A percentile compares a stretch with the other conserved stretches of the same genome.
Conservation (phyloP, 2,329 filamentous ascomycete species). For the Diplodia sapinea region DNA sequence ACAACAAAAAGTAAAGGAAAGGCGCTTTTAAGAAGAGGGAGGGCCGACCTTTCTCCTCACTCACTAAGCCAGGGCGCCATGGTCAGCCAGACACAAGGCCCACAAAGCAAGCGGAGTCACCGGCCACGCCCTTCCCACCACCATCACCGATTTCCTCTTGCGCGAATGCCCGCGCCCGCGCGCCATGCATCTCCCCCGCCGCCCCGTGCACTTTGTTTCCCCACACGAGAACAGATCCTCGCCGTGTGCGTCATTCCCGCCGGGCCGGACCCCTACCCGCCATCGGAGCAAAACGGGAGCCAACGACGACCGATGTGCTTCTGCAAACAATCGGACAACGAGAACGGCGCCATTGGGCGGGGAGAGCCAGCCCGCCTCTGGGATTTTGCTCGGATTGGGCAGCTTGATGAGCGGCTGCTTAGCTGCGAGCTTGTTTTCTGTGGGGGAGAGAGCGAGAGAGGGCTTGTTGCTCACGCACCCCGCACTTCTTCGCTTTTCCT, state of each 20-base stretch:
- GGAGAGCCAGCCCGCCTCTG: neutral
- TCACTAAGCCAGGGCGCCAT: neutral
- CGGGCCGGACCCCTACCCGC: constrained; percentile 1
- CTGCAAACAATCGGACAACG: too few species aligned
- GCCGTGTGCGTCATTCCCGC: constrained; percentile 13
- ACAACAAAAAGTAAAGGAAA: neutral
- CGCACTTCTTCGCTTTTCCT: neutral
- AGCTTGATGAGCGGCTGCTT: neutral
- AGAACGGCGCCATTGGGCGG: neutral
- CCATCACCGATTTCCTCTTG: constrained; percentile 1
- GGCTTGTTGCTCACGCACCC: constrained; percentile 1
- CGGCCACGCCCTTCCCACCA: neutral
- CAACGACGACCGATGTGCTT: too few species aligned
- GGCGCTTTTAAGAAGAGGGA: neutral
- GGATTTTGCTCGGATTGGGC: constrained; percentile 2
- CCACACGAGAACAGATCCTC: neutral
- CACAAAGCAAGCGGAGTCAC: constrained; percentile 15
- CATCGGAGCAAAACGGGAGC: constrained; percentile 18
- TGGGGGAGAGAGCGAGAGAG: too few species aligned
- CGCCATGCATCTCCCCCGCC: neutral
- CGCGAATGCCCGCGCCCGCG: neutral
- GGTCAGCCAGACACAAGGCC: neutral
- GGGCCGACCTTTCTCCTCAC: neutral
- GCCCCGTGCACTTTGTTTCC: neutral
- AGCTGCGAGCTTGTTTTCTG: neutral